phyloP scores from a whole-genome alignment of 2,329 filamentous ascomycete genomes.

The Aspergillus thermomutatus region DNA sequence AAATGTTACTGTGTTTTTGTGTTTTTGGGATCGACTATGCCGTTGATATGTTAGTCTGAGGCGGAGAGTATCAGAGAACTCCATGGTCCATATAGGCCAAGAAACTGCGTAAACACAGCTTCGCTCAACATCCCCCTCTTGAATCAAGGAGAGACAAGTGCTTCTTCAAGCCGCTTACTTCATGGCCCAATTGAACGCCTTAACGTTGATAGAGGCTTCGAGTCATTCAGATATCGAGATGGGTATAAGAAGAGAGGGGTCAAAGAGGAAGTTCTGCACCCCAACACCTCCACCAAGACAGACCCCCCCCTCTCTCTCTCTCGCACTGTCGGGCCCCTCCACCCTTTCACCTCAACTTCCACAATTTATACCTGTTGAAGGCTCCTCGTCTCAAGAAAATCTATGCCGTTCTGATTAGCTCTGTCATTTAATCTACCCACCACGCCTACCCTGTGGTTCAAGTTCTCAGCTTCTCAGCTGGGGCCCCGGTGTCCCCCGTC shows the following conservation, averaged over 20 bases:
- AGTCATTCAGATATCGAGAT: background rate
- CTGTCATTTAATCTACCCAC: background rate
- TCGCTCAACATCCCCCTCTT: background rate
- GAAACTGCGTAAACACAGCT: background rate
- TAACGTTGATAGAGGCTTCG: background rate
- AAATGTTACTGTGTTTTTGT: background rate
- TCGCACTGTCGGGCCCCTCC: background rate
- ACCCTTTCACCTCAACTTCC: background rate
- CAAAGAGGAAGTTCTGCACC: background rate
- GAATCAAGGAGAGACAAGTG: background rate
- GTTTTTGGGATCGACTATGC: background rate
- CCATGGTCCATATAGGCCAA: background rate
- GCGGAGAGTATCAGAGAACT: background rate
- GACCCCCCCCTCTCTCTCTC: background rate
- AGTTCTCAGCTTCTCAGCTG: slow-evolving; percentile 25
- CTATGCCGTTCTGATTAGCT: background rate
- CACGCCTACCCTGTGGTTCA: slow-evolving; percentile 9
- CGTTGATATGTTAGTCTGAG: background rate
- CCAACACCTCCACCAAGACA: background rate
- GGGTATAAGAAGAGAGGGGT: background rate
- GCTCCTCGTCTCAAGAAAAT: background rate
- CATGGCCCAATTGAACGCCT: background rate
- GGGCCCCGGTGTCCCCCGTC: slow-evolving; percentile 24
- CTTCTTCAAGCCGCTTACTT: background rate
- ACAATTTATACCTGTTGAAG: background rate